Conservation (phyloP, 2,329 filamentous ascomycete genomes). For the Pezicula neosporulosa region DNA sequence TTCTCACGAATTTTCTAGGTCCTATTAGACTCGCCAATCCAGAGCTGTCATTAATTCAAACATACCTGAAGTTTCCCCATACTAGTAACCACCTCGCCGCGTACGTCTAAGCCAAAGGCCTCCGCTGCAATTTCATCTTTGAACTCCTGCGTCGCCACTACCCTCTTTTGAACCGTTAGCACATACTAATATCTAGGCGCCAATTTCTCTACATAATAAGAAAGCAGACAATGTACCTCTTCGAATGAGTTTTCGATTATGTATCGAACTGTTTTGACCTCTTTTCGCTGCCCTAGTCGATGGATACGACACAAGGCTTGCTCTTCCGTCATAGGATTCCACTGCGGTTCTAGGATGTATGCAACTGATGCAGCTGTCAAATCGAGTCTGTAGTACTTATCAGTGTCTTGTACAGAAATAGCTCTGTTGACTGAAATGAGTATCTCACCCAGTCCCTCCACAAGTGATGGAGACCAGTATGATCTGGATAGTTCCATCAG, state of each 20-base stretch:
- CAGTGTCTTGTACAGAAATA: too few species aligned
- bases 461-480: slow-evolving; percentile 48
- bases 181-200: too few species aligned
- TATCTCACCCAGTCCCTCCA: slow-evolving; percentile 45
- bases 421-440: not conserved
- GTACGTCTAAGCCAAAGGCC: too few species aligned
- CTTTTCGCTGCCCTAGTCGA: slow-evolving; percentile 21
- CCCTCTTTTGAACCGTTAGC: slow-evolving; percentile 7
- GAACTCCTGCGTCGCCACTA: slow-evolving; percentile 17
- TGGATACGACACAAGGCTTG: slow-evolving; percentile 24
- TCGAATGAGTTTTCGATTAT: slow-evolving; percentile 24
- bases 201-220: not conserved
- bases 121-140: too few species aligned
- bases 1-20: too few species aligned
- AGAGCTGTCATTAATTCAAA: too few species aligned
- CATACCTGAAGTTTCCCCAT: too few species aligned
- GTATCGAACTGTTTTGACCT: slow-evolving; percentile 22
- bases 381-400: slow-evolving; percentile 10
- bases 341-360: slow-evolving; percentile 29
- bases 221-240: slow-evolving; percentile 6
- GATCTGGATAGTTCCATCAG: slow-evolving; percentile 34
- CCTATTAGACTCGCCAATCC: too few species aligned
- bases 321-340: slow-evolving; percentile 28
- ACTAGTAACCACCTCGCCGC: too few species aligned
- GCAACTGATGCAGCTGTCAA: slow-evolving; percentile 22